phyloP scores from a whole-genome alignment of 2,329 filamentous ascomycete species.

The Pseudomassariella vexata region DNA sequence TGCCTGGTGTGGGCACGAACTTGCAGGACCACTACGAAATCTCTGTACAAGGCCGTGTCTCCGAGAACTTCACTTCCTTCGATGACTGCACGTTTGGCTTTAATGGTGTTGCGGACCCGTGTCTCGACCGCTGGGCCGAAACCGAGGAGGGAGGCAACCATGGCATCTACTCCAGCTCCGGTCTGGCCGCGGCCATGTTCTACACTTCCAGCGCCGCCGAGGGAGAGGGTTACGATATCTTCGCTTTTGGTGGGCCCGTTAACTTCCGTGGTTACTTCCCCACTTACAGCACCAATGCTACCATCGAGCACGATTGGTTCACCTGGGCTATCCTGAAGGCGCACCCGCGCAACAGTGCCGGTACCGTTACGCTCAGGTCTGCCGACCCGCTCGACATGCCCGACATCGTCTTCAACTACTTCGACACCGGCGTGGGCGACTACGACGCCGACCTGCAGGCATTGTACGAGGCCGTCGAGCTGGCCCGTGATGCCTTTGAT shows the following conservation, averaged over 20 bases:
- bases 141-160: constrained; percentile 12
- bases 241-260: constrained; percentile 32
- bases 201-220: constrained; percentile 19
- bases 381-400: constrained; percentile 59
- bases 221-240: constrained; percentile 25
- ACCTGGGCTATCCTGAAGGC: constrained; percentile 46
- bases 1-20: constrained; percentile 53
- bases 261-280: constrained; percentile 35
- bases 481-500: constrained; percentile 37
- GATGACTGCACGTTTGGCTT: constrained; percentile 27
- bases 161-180: constrained; percentile 28
- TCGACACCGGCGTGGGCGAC: constrained; percentile 37
- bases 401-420: constrained; percentile 54
- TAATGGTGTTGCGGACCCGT: constrained; percentile 23
- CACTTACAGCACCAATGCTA: constrained; percentile 25
- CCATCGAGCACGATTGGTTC: constrained; percentile 32
- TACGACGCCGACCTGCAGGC: constrained; percentile 42
- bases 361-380: constrained; percentile 55
- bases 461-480: constrained; percentile 44
- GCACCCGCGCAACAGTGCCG: constrained; percentile 52
- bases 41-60: constrained; percentile 34
- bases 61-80: constrained; percentile 29
- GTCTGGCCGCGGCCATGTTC: constrained; percentile 23
- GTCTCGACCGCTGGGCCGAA: constrained; percentile 19
- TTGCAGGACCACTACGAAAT: constrained; percentile 51